These are phyloP conservation scores for Curvularia spicifera DNA, from an alignment of 2,329 filamentous ascomycete species.

Conservation along the genomic window DNA sequence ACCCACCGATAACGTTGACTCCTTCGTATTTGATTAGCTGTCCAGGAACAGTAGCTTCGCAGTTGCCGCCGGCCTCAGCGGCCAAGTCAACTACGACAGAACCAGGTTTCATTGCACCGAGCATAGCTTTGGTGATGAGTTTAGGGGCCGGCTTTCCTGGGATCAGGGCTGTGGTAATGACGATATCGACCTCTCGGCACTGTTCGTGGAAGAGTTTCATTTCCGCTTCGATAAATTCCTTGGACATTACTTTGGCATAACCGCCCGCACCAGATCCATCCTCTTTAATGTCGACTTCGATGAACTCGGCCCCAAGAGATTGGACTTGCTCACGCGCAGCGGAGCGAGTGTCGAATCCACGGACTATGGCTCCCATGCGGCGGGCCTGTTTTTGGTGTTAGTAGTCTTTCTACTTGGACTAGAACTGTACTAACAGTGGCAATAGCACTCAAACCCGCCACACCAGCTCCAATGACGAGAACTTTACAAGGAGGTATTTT, in stretches of 20 bases:
- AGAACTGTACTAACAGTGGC: conserved; percentile 64
- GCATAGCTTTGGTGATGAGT: conserved; percentile 80
- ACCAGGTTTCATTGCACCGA: conserved; percentile 86
- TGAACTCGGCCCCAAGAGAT: conserved; percentile 86
- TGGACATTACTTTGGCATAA: conserved; percentile 93
- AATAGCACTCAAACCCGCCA: conserved; percentile 87
- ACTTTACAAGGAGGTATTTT: conserved; percentile 91
- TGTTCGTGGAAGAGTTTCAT: conserved; percentile 93
- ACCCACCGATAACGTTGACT: conserved; percentile 80
- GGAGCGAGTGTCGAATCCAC: conserved; percentile 89
- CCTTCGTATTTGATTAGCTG: conserved; percentile 74
- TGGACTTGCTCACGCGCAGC: conserved; percentile 89
- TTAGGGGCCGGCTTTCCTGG: conserved; percentile 83
- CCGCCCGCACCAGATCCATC: conserved; percentile 84
- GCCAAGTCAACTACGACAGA: conserved; percentile 89
- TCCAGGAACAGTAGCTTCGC: conserved; percentile 78
- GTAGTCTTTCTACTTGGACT: background rate
- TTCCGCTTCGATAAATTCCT: conserved; percentile 89
- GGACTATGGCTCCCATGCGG: conserved; percentile 85
- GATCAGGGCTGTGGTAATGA: conserved; percentile 91
- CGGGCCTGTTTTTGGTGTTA: conserved; percentile 60
- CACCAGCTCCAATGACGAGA: conserved; percentile 86
- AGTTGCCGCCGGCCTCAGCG: conserved; percentile 87
- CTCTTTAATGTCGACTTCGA: conserved; percentile 84
- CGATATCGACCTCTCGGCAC: conserved; percentile 85